Evolutionary conservation across 2,329 filamentous ascomycete species (phyloP).

Genomic region (Phyllosticta ampelicida): DNA sequence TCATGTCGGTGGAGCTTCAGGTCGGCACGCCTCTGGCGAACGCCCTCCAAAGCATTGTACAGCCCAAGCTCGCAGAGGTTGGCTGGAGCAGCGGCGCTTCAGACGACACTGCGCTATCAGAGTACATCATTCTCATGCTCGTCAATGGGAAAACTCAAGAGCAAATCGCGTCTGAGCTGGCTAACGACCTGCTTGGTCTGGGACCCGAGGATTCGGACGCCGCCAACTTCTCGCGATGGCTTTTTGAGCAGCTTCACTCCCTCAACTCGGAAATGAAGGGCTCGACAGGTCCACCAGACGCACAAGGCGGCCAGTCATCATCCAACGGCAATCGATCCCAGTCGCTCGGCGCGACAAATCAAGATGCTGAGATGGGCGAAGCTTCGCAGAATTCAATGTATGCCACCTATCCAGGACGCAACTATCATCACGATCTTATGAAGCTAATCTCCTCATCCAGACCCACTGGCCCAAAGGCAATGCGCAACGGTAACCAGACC

Average conservation of each 20-base stretch:
- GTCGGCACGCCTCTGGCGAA: slow-evolving; percentile 75
- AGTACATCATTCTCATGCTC: slow-evolving; percentile 97
- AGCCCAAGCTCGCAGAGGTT: slow-evolving; percentile 83
- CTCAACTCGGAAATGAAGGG: slow-evolving; percentile 54
- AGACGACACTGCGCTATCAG: slow-evolving; percentile 71
- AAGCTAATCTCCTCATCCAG: slow-evolving; percentile 36
- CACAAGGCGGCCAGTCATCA: slow-evolving; percentile 17
- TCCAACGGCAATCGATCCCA: not conserved
- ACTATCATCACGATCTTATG: too few relatives aligned
- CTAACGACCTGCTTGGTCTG: slow-evolving; percentile 74
- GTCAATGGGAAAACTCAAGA: slow-evolving; percentile 89
- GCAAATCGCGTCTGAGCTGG: slow-evolving; percentile 78
- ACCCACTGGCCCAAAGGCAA: slow-evolving; percentile 87
- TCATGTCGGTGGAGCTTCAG: slow-evolving; percentile 68
- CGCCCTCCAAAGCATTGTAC: slow-evolving; percentile 70
- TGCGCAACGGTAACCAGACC: slow-evolving; percentile 59
- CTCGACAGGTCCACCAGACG: slow-evolving; percentile 16
- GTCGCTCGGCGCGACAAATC: slow-evolving; percentile 8
- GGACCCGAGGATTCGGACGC: slow-evolving; percentile 74
- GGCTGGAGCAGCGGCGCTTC: slow-evolving; percentile 81
- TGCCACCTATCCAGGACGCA: slow-evolving; percentile 12
- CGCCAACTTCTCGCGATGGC: slow-evolving; percentile 76
- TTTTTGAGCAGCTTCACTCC: slow-evolving; percentile 75
- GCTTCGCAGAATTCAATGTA: slow-evolving; percentile 33
- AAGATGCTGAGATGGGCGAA: slow-evolving; percentile 64